phyloP scores from a whole-genome alignment of 169 alveolate species.

The Amoebophrya sp. region DNA sequence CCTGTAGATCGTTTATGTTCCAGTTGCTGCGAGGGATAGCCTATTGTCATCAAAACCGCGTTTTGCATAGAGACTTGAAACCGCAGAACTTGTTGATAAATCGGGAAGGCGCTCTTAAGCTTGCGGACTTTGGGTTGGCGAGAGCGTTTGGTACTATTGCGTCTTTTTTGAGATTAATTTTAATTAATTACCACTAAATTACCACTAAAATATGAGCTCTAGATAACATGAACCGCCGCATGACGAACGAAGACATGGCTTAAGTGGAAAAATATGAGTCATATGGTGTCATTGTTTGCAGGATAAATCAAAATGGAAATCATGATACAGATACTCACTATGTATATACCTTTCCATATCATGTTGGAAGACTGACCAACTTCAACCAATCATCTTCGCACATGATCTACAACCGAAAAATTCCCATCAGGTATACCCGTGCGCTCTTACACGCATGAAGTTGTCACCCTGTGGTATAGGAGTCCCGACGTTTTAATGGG shows the following conservation, averaged over 20 bases:
- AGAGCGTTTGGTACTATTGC: slow-evolving; percentile 62
- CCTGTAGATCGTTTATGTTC: slow-evolving; percentile 77
- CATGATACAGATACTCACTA: too few species aligned
- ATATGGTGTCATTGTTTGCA: too few species aligned
- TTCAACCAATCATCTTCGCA: too few species aligned
- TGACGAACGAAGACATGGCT: too few species aligned
- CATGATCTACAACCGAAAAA: too few species aligned
- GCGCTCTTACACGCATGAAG: slow-evolving; percentile 95
- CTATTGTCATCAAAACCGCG: slow-evolving; percentile 95
- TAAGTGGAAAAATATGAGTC: too few species aligned
- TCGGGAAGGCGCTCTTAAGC: slow-evolving; percentile 71
- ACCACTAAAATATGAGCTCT: too few species aligned
- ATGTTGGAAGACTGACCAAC: too few species aligned
- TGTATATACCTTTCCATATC: too few species aligned
- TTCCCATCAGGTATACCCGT: slow-evolving; percentile 97
- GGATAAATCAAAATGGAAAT: too few species aligned
- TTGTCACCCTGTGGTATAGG: slow-evolving; percentile 96
- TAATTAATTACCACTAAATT: background rate
- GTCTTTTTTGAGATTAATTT: background rate
- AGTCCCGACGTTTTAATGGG: slow-evolving; percentile 99
- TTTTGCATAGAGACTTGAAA: slow-evolving; percentile 97
- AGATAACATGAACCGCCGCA: too few species aligned
- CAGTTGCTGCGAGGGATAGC: slow-evolving; percentile 94
- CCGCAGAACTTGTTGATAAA: slow-evolving; percentile 96
- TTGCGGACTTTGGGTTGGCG: slow-evolving; percentile 99